Conservation (phyloP, 345 rosid species). For the Psidium friedrichsthalianum region DNA sequence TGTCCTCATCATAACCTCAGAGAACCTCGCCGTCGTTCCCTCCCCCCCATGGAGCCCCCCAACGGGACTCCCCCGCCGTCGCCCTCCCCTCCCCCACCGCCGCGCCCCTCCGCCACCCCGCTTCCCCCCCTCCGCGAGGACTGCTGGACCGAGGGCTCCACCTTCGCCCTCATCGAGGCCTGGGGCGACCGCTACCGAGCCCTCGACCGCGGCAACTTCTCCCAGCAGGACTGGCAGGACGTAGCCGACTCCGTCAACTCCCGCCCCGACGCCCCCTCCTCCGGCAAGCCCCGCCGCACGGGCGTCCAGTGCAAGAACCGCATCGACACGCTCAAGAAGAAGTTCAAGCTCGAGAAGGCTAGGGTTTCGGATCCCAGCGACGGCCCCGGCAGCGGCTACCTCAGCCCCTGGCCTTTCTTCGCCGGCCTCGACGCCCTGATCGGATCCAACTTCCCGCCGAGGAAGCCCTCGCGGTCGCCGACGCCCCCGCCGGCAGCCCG, state of each 20-base stretch:
- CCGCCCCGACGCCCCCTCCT: conserved; percentile 2
- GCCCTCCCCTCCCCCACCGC: background rate
- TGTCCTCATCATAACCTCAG: background rate
- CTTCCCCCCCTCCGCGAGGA: conserved; percentile 53
- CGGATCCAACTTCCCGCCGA: conserved; percentile 22
- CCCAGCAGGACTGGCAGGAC: conserved; percentile 54
- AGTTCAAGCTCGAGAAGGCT: conserved; percentile 39
- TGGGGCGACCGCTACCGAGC: conserved; percentile 76
- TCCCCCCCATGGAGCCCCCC: background rate
- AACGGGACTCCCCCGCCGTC: background rate
- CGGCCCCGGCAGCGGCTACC: conserved; percentile 2
- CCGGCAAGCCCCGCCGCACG: conserved; percentile 23
- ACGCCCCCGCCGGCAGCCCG: conserved; percentile 5
- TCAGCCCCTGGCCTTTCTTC: conserved; percentile 33
- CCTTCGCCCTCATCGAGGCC: conserved; percentile 58
- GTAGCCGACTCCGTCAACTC: conserved; percentile 42
- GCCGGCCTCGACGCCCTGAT: conserved; percentile 20
- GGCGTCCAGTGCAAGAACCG: conserved; percentile 52
- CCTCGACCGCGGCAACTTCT: conserved; percentile 75
- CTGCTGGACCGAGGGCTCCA: conserved; percentile 90
- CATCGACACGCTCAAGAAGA: conserved; percentile 44
- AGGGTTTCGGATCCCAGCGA: conserved; percentile 13
- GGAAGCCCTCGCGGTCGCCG: conserved; percentile 1
- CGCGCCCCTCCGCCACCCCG: conserved; percentile 3
- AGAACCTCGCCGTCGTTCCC: background rate